A percentile compares a stretch with the other conserved stretches of the same genome.
phyloP scores from a whole-genome alignment of 345 rosid genomes.

The Jatropha curcas region DNA sequence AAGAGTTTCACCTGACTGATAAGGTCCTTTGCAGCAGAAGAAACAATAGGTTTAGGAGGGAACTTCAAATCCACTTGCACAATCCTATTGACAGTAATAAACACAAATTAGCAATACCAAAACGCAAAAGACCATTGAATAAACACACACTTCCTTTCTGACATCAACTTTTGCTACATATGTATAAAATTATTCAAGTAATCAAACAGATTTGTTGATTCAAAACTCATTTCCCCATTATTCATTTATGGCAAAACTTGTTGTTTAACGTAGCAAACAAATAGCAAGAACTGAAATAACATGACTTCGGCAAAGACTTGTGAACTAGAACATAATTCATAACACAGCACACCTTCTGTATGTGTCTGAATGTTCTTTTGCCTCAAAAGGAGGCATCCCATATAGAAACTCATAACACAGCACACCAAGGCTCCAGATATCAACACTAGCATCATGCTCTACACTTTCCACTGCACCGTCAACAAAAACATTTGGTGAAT shows the following conservation, averaged over 20 bases:
- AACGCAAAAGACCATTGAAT: background rate
- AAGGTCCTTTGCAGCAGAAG: constrained; percentile 88
- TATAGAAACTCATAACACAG: constrained; percentile 90
- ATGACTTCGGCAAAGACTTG: no score
- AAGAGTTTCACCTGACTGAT: constrained; percentile 62
- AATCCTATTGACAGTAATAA: constrained; percentile 49
- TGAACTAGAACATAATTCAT: no score
- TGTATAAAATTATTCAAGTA: background rate
- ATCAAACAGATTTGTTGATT: no score
- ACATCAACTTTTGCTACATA: background rate
- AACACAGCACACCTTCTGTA: constrained; percentile 66
- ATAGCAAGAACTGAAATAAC: no score
- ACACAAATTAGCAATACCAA: background rate
- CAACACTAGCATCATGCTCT: constrained; percentile 95
- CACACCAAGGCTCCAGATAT: constrained; percentile 98
- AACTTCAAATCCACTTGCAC: constrained; percentile 95
- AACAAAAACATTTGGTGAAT: constrained; percentile 1
- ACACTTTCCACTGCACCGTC: constrained; percentile 74
- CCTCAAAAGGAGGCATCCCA: constrained; percentile 92
- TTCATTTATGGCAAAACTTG: background rate
- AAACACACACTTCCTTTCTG: background rate
- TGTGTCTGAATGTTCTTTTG: constrained; percentile 90
- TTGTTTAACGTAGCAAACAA: no score
- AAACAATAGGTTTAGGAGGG: constrained; percentile 84
- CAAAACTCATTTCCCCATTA: background rate